Conservation (phyloP, 1,284 basidiomycete species). For the Athelia sp. region DNA sequence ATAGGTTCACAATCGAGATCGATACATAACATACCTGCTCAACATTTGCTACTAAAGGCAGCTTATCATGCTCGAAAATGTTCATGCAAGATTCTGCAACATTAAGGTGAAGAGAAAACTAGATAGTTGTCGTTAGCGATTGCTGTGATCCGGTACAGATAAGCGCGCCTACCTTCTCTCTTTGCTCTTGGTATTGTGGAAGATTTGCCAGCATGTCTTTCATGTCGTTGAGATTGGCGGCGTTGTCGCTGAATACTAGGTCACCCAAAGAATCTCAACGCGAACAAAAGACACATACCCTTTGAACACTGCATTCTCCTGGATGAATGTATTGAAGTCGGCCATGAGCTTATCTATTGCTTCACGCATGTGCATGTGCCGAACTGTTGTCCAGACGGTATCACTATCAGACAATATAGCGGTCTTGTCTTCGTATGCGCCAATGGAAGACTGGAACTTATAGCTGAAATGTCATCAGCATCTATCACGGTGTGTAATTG, state of each 20-base stretch:
- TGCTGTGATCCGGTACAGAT: not conserved
- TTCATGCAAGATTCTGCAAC: conserved; percentile 99
- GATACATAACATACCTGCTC: conserved; percentile 75
- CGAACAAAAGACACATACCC: conserved; percentile 41
- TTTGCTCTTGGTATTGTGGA: conserved; percentile 93
- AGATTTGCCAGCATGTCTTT: conserved; percentile 97
- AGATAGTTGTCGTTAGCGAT: conserved; percentile 2
- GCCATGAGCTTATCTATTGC: conserved; percentile 94
- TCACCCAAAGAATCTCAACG: not conserved
- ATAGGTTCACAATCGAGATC: not conserved
- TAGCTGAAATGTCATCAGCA: conserved; percentile 45
- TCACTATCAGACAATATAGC: conserved; percentile 84
- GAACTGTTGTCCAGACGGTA: conserved; percentile 86
- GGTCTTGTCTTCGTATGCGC: conserved; percentile 82
- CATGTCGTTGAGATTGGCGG: conserved; percentile 92
- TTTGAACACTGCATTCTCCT: conserved; percentile 90
- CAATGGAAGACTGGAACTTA: conserved; percentile 82
- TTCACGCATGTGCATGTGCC: conserved; percentile 98
- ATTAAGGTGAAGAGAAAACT: conserved; percentile 95
- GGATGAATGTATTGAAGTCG: conserved; percentile 91
- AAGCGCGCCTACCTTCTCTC: conserved; percentile 71
- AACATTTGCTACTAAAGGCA: conserved; percentile 84
- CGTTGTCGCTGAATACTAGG: conserved; percentile 53
- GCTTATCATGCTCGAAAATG: conserved; percentile 84
- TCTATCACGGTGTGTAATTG: too few relatives aligned